phyloP scores from a whole-genome alignment of 352 stramenopile species.

The Pseudoperonospora humuli region DNA sequence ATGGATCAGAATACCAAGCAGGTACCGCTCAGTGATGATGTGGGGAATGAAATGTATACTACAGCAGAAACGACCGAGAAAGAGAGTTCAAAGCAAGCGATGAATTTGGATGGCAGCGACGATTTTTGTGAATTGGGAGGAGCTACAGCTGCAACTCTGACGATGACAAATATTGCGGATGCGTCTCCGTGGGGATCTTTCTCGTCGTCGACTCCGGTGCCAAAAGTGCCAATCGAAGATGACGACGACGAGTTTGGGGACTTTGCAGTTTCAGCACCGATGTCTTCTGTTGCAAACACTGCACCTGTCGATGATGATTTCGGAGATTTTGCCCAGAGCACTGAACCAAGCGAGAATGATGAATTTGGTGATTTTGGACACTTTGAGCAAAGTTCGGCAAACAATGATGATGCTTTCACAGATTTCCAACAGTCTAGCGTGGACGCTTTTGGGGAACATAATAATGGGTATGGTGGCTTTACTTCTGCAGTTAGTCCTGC shows the following conservation, averaged over 20 bases:
- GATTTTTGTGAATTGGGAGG: slow-evolving; percentile 38
- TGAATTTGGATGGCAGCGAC: slow-evolving; percentile 14
- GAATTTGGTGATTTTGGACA: slow-evolving; percentile 33
- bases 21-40: neutral
- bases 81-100: neutral
- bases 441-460: slow-evolving; percentile 6
- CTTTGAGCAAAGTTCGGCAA: slow-evolving; percentile 24
- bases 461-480: slow-evolving; percentile 32
- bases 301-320: neutral
- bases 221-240: slow-evolving; percentile 9
- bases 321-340: slow-evolving; percentile 8
- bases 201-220: slow-evolving; percentile 2
- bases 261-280: slow-evolving; percentile 2
- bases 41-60: slow-evolving; percentile 2
- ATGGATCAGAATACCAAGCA: neutral
- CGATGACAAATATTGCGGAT: slow-evolving; percentile 1
- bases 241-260: slow-evolving; percentile 8
- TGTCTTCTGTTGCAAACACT: slow-evolving; percentile 2
- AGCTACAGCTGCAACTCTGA: neutral
- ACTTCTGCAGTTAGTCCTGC: neutral
- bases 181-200: slow-evolving; percentile 10
- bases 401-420: slow-evolving; percentile 5
- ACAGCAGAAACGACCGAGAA: neutral
- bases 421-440: slow-evolving; percentile 20
- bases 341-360: slow-evolving; percentile 7